phyloP scores from a whole-genome alignment of 2,329 filamentous ascomycete species.

The Monosporascus cannonballus region DNA sequence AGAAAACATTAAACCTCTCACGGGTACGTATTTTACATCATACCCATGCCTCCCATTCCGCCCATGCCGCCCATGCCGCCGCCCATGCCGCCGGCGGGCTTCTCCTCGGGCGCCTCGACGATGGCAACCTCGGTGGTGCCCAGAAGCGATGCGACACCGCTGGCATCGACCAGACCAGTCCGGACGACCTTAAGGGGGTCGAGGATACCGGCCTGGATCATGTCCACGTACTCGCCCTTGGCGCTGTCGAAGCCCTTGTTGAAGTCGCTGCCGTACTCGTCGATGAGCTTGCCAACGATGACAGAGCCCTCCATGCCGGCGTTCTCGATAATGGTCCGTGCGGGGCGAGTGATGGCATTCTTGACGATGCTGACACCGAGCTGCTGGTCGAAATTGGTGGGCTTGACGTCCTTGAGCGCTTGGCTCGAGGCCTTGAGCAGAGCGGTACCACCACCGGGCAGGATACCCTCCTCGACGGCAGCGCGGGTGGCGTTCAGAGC shows the following conservation, averaged over 20 bases:
- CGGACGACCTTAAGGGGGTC: conserved; percentile 99
- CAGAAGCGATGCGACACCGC: conserved; percentile 91
- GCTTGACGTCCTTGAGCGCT: conserved; percentile 75
- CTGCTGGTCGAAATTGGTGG: conserved; percentile 97
- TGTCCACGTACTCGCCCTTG: conserved; percentile 98
- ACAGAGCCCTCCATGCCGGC: conserved; percentile 93
- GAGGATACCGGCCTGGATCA: conserved; percentile 94
- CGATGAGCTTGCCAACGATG: conserved; percentile 94
- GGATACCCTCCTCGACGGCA: conserved; percentile 97
- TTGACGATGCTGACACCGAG: conserved; percentile 97
- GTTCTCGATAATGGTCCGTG: conserved; percentile 95
- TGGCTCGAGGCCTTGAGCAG: conserved; percentile 95
- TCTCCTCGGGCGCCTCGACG: conserved; percentile 92
- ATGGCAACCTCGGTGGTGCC: conserved; percentile 98
- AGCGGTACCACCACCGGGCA: conserved; percentile 96
- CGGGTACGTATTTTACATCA: conserved; percentile 45
- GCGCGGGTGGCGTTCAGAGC: conserved; percentile 96
- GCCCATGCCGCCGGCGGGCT: conserved; percentile 64
- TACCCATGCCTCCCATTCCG: conserved; percentile 44
- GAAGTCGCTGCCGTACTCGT: conserved; percentile 88
- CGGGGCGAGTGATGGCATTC: conserved; percentile 94
- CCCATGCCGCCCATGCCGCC: conserved; percentile 50
- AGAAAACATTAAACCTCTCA: conserved; percentile 18
- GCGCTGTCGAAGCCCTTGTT: conserved; percentile 97
- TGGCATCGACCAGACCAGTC: conserved; percentile 89